Evolutionary conservation across 805 yeast species (phyloP), one percentile per base, ranked within the genome.

Genomic region (Millerago galiae): DNA sequence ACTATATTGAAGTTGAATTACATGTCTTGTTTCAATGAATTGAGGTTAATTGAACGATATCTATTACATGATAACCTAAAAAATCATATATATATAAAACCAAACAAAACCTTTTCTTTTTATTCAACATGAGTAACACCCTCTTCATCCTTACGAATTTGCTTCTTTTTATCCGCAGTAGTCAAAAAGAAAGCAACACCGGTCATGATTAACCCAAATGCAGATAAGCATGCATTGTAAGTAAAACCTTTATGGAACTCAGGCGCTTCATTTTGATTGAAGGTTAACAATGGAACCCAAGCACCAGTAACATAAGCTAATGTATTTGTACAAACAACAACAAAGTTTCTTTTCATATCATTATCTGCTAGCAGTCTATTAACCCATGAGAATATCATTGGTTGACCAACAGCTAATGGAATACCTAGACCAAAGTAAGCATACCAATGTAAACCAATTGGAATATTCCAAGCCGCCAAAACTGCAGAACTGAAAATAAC

Each of bases 301-400:
- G 69, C 65, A 32, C 59, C 58, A 2, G 68, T 66, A 13, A 67
- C 66, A 45, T 71, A 71, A 0, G 73, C 70, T 40, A 65, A 45
- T 13, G 64, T 64, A 48, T 71, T 70, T 24, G 73, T 70, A 7
- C 58, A 43, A 8, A 63, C 71, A 13, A 70, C 68, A 5, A 66
- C 61, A 28, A 67, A 58, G 39, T 58, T 61, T 34, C 72, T 47
- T 48, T 59, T 56, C 55, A 54, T 48, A 41, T 61, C 64, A 40
- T 61, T 59, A 38, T 51, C 43, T 21, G 63, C 62, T 15, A 77
- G 53, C 21, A 69, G 51, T 30, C 75, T 60, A 52, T 77, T 77
- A 30, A 75, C 68, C 83, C 82, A 77, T 3, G 78, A 63, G 46
- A 70, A 76, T 12, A 75, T 72, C 48, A 72, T 66, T 3, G 81